These are phyloP conservation scores for Pterocarpus macrocarpus DNA, from an alignment of 306 rosid species.

Conservation along the genomic window DNA sequence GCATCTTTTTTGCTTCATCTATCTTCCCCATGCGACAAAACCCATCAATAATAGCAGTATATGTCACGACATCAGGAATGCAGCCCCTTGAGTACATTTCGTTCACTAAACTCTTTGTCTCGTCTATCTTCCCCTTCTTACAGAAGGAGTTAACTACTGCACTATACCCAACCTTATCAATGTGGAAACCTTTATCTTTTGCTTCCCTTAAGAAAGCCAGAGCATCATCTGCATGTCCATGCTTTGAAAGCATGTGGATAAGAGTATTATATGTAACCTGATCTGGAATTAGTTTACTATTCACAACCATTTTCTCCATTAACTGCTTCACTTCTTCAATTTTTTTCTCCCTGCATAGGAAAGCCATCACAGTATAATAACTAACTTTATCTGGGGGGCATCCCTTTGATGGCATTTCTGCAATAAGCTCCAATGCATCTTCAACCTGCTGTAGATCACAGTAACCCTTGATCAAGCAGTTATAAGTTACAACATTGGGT, in stretches of 20 bases:
- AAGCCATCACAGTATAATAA: constrained; percentile 84
- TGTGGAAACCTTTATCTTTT: constrained; percentile 66
- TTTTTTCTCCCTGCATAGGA: constrained; percentile 74
- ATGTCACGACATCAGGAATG: constrained; percentile 88
- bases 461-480: constrained; percentile 87
- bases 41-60: constrained; percentile 77
- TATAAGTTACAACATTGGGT: constrained; percentile 76
- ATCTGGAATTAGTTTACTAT: constrained; percentile 67
- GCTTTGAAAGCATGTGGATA: constrained; percentile 76
- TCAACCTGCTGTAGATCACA: constrained; percentile 64
- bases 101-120: constrained; percentile 74
- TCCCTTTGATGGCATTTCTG: constrained; percentile 70
- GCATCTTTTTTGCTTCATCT: constrained; percentile 87
- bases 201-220: constrained; percentile 77
- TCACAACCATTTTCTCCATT: constrained; percentile 67
- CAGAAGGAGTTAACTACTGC: constrained; percentile 85
- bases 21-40: constrained; percentile 76
- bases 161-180: constrained; percentile 88
- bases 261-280: constrained; percentile 85
- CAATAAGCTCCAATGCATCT: constrained; percentile 75
- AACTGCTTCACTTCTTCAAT: constrained; percentile 64
- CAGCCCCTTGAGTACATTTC: constrained; percentile 78
- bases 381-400: constrained; percentile 85
- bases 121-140: constrained; percentile 67
- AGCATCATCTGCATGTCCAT: constrained; percentile 81